A percentile compares a stretch with the other conserved stretches of the same genome.
These are phyloP conservation scores for Cladosporium phlei DNA, from an alignment of 2,329 filamentous ascomycete species.

Conservation along the genomic window DNA sequence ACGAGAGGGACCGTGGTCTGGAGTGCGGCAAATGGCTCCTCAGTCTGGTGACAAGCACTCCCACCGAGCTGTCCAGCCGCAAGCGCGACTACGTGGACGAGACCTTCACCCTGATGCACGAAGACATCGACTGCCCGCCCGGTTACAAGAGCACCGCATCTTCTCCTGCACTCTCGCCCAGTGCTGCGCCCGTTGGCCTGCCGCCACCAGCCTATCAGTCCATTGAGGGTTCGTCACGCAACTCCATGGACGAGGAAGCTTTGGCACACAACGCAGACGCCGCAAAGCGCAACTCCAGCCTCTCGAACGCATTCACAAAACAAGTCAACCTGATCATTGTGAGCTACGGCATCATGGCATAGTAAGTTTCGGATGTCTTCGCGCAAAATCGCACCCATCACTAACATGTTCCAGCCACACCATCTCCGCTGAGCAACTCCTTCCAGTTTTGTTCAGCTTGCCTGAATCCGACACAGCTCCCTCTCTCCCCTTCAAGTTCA, in stretches of 20 bases:
- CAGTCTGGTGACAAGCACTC: conserved; percentile 21
- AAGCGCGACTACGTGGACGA: conserved; percentile 52
- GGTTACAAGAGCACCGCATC: conserved; percentile 60
- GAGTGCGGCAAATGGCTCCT: conserved; percentile 70
- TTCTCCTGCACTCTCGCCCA: conserved; percentile 44
- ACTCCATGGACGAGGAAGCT: conserved; percentile 17
- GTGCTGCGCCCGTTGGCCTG: conserved; percentile 22
- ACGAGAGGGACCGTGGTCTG: conserved; percentile 68
- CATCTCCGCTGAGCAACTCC: conserved; percentile 90
- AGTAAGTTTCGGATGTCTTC: conserved; percentile 58
- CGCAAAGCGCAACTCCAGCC: conserved; percentile 33
- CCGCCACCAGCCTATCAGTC: conserved; percentile 31
- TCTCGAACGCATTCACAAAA: conserved; percentile 67
- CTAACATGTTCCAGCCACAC: conserved; percentile 65
- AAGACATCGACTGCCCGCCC: conserved; percentile 59
- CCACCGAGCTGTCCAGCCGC: conserved; percentile 27
- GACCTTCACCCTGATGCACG: conserved; percentile 56
- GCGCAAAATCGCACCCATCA: neutral
- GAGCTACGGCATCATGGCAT: conserved; percentile 87
- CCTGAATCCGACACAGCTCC: conserved; percentile 46
- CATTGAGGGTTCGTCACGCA: conserved; percentile 28
- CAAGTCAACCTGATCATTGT: conserved; percentile 84
- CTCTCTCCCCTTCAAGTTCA: conserved; percentile 79
- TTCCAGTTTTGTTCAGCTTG: conserved; percentile 86
- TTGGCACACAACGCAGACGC: conserved; percentile 23